Evolutionary conservation across 2,329 filamentous ascomycete genomes (phyloP).

Genomic region (Zasmidium cellare): DNA sequence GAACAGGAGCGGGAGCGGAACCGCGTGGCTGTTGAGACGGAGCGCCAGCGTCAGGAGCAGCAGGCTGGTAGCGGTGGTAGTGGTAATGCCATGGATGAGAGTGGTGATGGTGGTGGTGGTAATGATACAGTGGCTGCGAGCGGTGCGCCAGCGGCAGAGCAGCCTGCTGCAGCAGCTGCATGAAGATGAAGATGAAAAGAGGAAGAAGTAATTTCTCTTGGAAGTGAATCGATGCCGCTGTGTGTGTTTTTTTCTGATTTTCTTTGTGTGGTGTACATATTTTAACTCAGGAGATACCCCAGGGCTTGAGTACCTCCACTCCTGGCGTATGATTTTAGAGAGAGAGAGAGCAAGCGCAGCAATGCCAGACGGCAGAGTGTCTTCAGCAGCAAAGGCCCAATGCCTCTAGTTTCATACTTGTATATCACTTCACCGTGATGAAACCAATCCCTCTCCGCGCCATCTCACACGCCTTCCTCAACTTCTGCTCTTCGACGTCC

Average conservation of each 20-base stretch:
- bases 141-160: background rate
- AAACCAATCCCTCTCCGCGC: slow-evolving; percentile 62
- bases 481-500: slow-evolving; percentile 61
- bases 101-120: background rate
- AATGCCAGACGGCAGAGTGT: background rate
- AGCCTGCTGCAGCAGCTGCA: background rate
- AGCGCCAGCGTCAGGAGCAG: background rate
- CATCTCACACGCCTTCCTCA: slow-evolving; percentile 56
- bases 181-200: background rate
- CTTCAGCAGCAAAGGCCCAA: no score
- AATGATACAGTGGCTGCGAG: no score
- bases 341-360: background rate
- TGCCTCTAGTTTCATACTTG: no score
- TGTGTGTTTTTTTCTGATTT: no score
- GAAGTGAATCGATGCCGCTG: no score
- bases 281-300: slow-evolving; percentile 8
- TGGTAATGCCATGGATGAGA: background rate
- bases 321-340: background rate
- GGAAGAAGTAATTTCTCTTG: slow-evolving; percentile 2
- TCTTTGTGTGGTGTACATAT: slow-evolving; percentile 3
- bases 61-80: background rate
- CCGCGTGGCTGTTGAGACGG: background rate
- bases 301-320: background rate
- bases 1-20: background rate
- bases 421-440: slow-evolving; percentile 55